Conservation (phyloP, 176 grass and related monocot species). For the Raddia guianensis region DNA sequence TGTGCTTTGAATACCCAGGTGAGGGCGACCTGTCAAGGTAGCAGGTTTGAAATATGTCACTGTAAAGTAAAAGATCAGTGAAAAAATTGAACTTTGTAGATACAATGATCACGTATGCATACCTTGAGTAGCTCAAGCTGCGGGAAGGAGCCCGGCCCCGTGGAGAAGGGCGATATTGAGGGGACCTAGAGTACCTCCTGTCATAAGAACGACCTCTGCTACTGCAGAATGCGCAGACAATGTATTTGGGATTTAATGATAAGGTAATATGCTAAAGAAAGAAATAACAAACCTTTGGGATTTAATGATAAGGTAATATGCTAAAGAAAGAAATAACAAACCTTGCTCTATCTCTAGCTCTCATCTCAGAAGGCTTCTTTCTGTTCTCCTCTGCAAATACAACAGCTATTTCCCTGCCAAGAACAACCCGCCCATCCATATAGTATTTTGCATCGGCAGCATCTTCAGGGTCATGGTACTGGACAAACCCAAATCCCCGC, state of each 20-base stretch:
- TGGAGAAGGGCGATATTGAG: conserved; percentile 44
- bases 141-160: conserved; percentile 53
- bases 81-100: not conserved
- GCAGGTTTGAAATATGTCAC: not conserved
- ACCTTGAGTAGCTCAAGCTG: conserved; percentile 56
- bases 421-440: conserved; percentile 89
- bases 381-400: conserved; percentile 96
- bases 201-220: conserved; percentile 52
- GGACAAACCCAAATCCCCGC: conserved; percentile 91
- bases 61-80: not conserved
- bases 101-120: conserved; percentile 9
- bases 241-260: not conserved
- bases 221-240: conserved; percentile 14
- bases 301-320: not conserved
- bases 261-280: not conserved
- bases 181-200: conserved; percentile 44
- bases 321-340: conserved; percentile 24
- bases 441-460: conserved; percentile 93
- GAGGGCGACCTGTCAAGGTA: conserved; percentile 52
- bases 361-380: conserved; percentile 88
- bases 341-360: conserved; percentile 71
- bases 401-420: conserved; percentile 88
- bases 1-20: conserved; percentile 31
- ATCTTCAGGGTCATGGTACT: conserved; percentile 79
- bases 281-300: conserved; percentile 47